Evolutionary conservation across 352 stramenopile genomes (phyloP), one percentile per base, ranked within the genome.

Genomic region (Globisporangium emineosum): DNA sequence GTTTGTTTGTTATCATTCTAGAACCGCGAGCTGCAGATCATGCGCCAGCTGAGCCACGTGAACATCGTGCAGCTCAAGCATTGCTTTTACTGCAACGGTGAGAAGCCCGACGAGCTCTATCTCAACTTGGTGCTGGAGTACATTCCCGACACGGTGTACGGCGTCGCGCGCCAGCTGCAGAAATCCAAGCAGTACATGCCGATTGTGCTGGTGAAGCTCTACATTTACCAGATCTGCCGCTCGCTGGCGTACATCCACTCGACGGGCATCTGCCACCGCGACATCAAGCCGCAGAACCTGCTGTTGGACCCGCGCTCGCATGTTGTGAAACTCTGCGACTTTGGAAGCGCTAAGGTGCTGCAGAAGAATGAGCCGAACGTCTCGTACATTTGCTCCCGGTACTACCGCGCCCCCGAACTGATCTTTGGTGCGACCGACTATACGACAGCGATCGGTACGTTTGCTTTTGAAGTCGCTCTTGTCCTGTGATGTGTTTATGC

Each of bases 341-440:
- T 99, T 87, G 98, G 98, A 45, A 98, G 89, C 65, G 90, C 92
- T 57, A 97, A 97, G 63, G 83, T 95, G 37, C 82, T 99, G 25
- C 94, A 99, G 33, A 90, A 89, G 66, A 98, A 98, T 47, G 97
- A 99, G 73, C 97, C 98, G 9, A 99, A 99, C 75, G 97, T 99
- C 15, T 98, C 91, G 59, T 99, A 99, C 83, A 99, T 99, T 77
- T 99, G 98, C 77, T 98, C 89, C 35, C 86, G 96, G 27, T 99
- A 99, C 78, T 99, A 99, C 72, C 90, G 98, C 65, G 98, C 98
- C 10, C 98, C 98, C 0, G 98, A 99, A 74, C 86, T 99, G 40
- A 99, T 99, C 64, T 99, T 99, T 84, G 98, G 98, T n/a, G 97
- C 96, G 13, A 99, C 97, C 2, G 95, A 99, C 76, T 99, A 99